Evolutionary conservation across 176 grass and related monocot species (phyloP).

Genomic region (Dendrocalamus sinicus): DNA sequence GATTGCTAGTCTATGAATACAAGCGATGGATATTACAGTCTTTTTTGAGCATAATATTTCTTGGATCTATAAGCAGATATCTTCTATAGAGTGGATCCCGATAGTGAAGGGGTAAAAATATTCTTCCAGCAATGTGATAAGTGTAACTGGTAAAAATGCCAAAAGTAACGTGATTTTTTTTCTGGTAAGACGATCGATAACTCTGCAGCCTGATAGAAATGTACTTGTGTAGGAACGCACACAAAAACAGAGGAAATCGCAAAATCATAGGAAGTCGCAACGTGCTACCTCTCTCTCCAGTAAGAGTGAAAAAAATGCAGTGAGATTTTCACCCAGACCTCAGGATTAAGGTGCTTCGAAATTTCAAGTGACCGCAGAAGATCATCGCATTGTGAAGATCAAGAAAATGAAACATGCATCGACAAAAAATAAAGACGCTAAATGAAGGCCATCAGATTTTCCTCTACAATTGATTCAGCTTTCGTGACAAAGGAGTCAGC

Average conservation of each 20-base stretch:
- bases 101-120: too few relatives aligned
- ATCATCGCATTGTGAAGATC: not conserved
- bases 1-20: too few relatives aligned
- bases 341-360: not conserved
- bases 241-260: not conserved
- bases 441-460: slow-evolving; percentile 19
- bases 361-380: not conserved
- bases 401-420: not conserved
- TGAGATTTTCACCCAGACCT: too few relatives aligned
- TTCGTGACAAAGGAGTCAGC: slow-evolving; percentile 41
- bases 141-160: too few relatives aligned
- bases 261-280: not conserved
- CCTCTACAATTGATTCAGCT: slow-evolving; percentile 58
- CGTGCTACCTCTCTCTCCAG: too few relatives aligned
- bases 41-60: too few relatives aligned
- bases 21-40: too few relatives aligned
- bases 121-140: too few relatives aligned
- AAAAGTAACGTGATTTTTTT: not conserved
- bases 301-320: too few relatives aligned
- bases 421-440: not conserved
- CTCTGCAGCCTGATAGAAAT: not conserved
- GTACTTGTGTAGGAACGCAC: not conserved
- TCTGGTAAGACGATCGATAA: not conserved
- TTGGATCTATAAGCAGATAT: too few relatives aligned
- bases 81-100: too few relatives aligned